Evolutionary conservation across 495 filamentous ascomycete genomes (phyloP).

Genomic region (Lasiosphaeria ovina): DNA sequence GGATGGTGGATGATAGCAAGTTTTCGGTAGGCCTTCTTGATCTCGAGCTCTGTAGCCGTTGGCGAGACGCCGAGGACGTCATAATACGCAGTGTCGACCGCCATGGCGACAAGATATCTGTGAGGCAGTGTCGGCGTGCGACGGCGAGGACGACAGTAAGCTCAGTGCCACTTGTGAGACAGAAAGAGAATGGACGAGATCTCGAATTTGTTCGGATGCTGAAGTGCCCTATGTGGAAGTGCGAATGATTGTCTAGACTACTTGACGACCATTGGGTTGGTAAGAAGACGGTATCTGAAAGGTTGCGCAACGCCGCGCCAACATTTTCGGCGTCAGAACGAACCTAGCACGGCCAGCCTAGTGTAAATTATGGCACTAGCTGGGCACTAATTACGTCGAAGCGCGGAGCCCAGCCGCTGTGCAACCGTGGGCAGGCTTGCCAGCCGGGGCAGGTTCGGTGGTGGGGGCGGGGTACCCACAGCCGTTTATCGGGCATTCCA

Average conservation of each 20-base stretch:
- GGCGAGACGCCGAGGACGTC: conserved; percentile 86
- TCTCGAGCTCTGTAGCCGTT: conserved; percentile 88
- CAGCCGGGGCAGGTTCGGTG: background rate
- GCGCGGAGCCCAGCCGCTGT: conserved; percentile 7
- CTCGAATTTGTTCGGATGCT: too few species aligned
- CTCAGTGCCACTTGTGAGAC: too few species aligned
- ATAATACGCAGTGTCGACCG: conserved; percentile 85
- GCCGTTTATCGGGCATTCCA: too few species aligned
- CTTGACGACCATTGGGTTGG: too few species aligned
- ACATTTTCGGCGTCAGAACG: too few species aligned
- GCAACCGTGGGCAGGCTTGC: background rate
- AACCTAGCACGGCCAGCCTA: conserved; percentile 8
- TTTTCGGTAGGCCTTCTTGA: conserved; percentile 99
- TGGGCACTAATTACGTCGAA: background rate
- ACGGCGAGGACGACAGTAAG: background rate
- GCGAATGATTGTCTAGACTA: too few species aligned
- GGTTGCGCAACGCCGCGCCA: too few species aligned
- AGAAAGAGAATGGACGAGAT: too few species aligned
- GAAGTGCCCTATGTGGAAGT: too few species aligned
- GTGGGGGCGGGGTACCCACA: background rate
- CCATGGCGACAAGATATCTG: conserved; percentile 52
- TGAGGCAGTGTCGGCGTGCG: conserved; percentile 1
- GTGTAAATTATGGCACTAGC: conserved; percentile 16
- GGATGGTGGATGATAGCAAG: conserved; percentile 76
- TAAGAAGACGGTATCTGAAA: too few species aligned